Base-by-base conservation (phyloP, 805 yeast species). In the Yueomyces sinensis region DNA sequence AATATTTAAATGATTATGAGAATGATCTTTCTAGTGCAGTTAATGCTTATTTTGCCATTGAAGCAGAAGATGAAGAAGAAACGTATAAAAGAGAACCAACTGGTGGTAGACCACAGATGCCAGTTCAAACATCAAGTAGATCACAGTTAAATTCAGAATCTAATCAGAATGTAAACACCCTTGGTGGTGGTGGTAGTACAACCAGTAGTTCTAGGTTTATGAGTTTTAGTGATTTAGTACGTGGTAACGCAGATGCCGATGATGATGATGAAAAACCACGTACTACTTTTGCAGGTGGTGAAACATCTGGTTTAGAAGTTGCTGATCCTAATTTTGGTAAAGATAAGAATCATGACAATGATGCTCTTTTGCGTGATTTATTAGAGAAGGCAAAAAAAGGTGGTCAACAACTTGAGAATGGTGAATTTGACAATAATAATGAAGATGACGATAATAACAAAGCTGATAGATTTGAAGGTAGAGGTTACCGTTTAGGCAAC, bases 241-340 rank as follows among this genome's bases (percentile, higher is more conserved):
- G 54, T 33, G 56, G 44, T 11, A 57, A 61, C 31, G 54, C 55
- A 16, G 58, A 57, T 17, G 69, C 61, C 9, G 63, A 61, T 14
- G 71, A 61, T 30, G 69, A 63, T 6, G 72, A 63, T n/a, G 74
- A 70, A 41, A 76, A 72, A 38, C 68, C 66, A 27, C 70, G 77
- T 37, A 73, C 75, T 46, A 70, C 75, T 40, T 76, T 71, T 56
- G 77, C 82, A 1, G 71, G 71, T 33, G 83, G 64, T 31, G 79
- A 80, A 52, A 81, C 82, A 38, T 78, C 87, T 1, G 91, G 76
- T 4, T 61, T 82, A 42, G 81, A 79, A 52, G 87, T 82, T 16
- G 83, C 82, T 45, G 81, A 81, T 48, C 91, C 91, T 17, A 65
- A 65, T 42, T 59, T 59, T 37, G 56, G 62, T 38, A 58, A 57